Percentiles rank a stretch among this genome's conserved stretches.
phyloP scores from a whole-genome alignment of 495 filamentous ascomycete genomes.

The Penicillium paxilli region DNA sequence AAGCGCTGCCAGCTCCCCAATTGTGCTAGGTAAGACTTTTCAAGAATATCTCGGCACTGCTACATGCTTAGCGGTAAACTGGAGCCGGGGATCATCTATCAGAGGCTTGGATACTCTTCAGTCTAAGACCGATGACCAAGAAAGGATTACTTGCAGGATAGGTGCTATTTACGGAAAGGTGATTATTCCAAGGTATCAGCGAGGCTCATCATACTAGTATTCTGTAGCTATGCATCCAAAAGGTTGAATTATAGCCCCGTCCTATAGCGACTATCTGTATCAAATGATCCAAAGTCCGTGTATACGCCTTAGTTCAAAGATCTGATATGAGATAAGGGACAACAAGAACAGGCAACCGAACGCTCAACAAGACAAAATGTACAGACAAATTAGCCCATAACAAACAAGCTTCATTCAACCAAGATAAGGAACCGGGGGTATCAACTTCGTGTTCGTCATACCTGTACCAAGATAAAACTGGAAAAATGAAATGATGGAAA shows the following conservation, averaged over 20 bases:
- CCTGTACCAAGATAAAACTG: slow-evolving; percentile 20
- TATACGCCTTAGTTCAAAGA: slow-evolving; percentile 8
- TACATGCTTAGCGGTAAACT: too few relatives aligned
- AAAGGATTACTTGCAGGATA: not conserved
- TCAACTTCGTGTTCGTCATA: slow-evolving; percentile 43
- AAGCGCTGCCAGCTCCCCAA: not conserved
- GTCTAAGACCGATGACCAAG: too few relatives aligned
- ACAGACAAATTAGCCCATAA: slow-evolving; percentile 11
- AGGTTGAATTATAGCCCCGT: slow-evolving; percentile 14
- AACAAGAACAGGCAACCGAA: slow-evolving; percentile 2
- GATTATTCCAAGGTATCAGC: not conserved
- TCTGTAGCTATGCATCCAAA: slow-evolving; percentile 20
- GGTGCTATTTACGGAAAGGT: not conserved
- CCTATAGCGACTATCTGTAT: slow-evolving; percentile 12
- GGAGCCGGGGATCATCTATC: too few relatives aligned
- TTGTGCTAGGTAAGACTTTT: not conserved
- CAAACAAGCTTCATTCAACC: slow-evolving; percentile 6
- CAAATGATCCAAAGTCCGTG: slow-evolving; percentile 16
- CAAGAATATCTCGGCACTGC: too few relatives aligned
- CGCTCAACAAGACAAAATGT: slow-evolving; percentile 15
- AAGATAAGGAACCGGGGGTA: slow-evolving; percentile 33
- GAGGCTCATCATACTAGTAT: slow-evolving; percentile 21
- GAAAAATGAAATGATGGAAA: slow-evolving; percentile 14
- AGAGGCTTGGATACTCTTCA: too few relatives aligned
- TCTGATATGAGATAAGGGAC: not conserved